These are phyloP conservation scores for Butyriboletus regius DNA, from an alignment of 1,284 basidiomycete genomes.

Conservation along the genomic window DNA sequence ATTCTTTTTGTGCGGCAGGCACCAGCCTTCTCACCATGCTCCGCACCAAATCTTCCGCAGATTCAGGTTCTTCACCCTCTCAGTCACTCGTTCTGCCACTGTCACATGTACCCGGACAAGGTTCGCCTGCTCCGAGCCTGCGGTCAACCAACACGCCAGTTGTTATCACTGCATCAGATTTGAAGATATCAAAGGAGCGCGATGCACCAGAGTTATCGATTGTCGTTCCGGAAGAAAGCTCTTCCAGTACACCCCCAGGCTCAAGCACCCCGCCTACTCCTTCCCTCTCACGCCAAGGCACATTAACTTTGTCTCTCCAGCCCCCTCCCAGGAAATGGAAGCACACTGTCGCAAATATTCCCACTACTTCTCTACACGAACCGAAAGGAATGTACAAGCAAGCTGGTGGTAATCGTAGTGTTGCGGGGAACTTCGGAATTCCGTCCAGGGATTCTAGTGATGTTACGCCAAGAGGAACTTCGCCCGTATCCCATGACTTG, in stretches of 20 bases:
- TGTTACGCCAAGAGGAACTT: slow-evolving; percentile 7
- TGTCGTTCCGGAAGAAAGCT: slow-evolving; percentile 14
- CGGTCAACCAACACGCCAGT: slow-evolving; percentile 22
- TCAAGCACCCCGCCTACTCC: slow-evolving; percentile 13
- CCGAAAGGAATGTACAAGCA: slow-evolving; percentile 27
- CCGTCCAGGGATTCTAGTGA: slow-evolving; percentile 9
- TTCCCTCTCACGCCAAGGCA: slow-evolving; percentile 8
- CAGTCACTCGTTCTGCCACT: slow-evolving; percentile 20
- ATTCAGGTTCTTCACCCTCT: slow-evolving; percentile 24
- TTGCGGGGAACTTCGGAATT: slow-evolving; percentile 31
- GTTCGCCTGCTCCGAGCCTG: slow-evolving; percentile 30
- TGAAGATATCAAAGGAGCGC: slow-evolving; percentile 51
- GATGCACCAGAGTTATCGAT: slow-evolving; percentile 16
- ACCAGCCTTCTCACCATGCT: slow-evolving; percentile 50
- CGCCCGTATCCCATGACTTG: slow-evolving; percentile 8
- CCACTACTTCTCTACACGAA: slow-evolving; percentile 1
- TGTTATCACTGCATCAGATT: slow-evolving; percentile 34
- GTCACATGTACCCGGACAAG: slow-evolving; percentile 14
- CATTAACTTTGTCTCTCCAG: slow-evolving; percentile 44
- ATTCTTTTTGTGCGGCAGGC: slow-evolving; percentile 50
- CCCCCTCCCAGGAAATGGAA: slow-evolving; percentile 54
- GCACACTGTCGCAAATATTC: slow-evolving; percentile 22
- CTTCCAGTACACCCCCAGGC: slow-evolving; percentile 15
- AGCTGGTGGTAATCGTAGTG: slow-evolving; percentile 27
- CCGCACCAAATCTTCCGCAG: slow-evolving; percentile 36